Conservation (phyloP, 768 basidiomycete genomes). For the Leucocoprinus leucothites region DNA sequence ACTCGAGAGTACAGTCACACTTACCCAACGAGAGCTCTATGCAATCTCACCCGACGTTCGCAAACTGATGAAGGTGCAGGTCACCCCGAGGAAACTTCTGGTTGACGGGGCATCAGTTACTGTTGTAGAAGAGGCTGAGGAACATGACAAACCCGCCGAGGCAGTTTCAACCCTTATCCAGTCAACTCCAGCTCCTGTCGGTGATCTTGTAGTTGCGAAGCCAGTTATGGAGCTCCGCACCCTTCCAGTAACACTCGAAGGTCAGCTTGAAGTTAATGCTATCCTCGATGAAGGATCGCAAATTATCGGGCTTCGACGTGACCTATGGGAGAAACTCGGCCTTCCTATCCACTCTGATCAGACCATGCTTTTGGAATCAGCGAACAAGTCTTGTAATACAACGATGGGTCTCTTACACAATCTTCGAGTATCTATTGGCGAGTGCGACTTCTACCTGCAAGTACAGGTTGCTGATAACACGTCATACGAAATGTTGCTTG, state of each 20-base stretch:
- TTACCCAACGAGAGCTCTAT: too few relatives aligned
- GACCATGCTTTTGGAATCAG: too few relatives aligned
- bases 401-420: constrained; percentile 17
- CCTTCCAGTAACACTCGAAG: constrained; percentile 9
- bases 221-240: constrained; percentile 13
- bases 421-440: constrained; percentile 14
- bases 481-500: constrained; percentile 21
- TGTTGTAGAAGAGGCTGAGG: too few relatives aligned
- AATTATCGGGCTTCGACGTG: constrained; percentile 8
- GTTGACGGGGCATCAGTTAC: too few relatives aligned
- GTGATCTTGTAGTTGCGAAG: constrained; percentile 10
- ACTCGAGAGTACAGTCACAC: too few relatives aligned
- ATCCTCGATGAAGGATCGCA: constrained; percentile 18
- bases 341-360: constrained; percentile 14
- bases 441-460: constrained; percentile 17
- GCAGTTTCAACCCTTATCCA: too few relatives aligned
- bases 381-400: too few relatives aligned
- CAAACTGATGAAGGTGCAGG: too few relatives aligned
- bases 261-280: constrained; percentile 4
- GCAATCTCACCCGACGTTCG: too few relatives aligned
- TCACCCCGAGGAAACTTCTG: too few relatives aligned
- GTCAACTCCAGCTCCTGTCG: neutral
- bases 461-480: constrained; percentile 19
- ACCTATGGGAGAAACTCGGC: constrained; percentile 17
- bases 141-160: too few relatives aligned